Evolutionary conservation across 2,329 filamentous ascomycete species (phyloP).

Genomic region (Cucurbitaria berberidis): DNA sequence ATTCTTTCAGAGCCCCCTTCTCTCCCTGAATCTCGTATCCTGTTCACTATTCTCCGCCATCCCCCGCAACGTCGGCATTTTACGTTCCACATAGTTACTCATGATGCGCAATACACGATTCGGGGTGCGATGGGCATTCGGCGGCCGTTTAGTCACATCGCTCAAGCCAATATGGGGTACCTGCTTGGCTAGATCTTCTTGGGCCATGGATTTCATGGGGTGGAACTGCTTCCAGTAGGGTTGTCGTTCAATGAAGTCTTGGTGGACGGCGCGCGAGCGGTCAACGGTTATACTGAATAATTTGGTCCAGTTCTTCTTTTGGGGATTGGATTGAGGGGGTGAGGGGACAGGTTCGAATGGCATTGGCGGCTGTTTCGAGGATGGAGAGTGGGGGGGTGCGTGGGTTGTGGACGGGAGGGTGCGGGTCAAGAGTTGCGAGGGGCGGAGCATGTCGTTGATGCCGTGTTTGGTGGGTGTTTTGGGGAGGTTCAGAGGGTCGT

Average conservation of each 20-base stretch:
- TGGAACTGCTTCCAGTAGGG: slow-evolving; percentile 42
- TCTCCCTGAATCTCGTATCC: slow-evolving; percentile 7
- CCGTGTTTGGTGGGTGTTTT: slow-evolving; percentile 18
- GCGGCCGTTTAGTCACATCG: slow-evolving; percentile 47
- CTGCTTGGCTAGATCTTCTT: slow-evolving; percentile 47
- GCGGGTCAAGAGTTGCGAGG: slow-evolving; percentile 31
- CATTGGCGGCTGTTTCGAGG: slow-evolving; percentile 16
- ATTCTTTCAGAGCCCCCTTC: not conserved
- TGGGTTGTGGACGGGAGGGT: slow-evolving; percentile 7
- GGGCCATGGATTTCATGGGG: slow-evolving; percentile 40
- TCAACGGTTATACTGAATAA: slow-evolving; percentile 53
- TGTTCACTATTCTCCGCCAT: slow-evolving; percentile 35
- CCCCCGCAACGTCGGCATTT: slow-evolving; percentile 41
- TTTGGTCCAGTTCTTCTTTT: slow-evolving; percentile 25
- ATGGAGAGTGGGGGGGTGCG: slow-evolving; percentile 2
- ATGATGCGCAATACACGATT: slow-evolving; percentile 32
- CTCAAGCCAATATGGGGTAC: slow-evolving; percentile 52
- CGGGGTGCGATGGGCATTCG: slow-evolving; percentile 43
- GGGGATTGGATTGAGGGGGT: not conserved
- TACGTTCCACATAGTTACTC: slow-evolving; percentile 28
- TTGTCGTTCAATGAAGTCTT: slow-evolving; percentile 50
- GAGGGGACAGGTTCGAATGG: slow-evolving; percentile 28
- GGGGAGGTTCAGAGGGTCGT: slow-evolving; percentile 3
- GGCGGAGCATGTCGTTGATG: slow-evolving; percentile 40
- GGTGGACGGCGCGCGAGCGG: slow-evolving; percentile 47